Conservation (phyloP, 176 grass and related monocot species). For the Bromus sterilis region DNA sequence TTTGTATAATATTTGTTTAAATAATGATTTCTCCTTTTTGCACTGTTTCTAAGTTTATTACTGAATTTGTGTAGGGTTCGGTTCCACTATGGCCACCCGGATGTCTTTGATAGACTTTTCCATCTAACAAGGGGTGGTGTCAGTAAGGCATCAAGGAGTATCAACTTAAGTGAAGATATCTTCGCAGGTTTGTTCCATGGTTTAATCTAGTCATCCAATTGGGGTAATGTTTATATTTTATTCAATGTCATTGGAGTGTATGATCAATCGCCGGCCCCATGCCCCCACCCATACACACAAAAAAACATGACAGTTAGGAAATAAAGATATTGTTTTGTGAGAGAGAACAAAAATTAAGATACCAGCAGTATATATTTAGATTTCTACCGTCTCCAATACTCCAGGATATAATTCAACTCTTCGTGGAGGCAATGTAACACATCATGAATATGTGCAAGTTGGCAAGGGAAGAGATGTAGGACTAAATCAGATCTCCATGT, state of each 20-base stretch:
- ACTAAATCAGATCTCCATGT: conserved; percentile 86
- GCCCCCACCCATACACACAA: no score
- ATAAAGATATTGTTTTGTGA: not conserved
- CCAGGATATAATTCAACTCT: conserved; percentile 88
- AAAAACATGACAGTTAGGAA: no score
- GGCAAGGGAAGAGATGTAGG: conserved; percentile 94
- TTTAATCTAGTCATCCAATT: not conserved
- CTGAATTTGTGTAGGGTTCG: conserved; percentile 56
- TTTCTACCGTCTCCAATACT: conserved; percentile 6
- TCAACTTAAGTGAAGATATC: conserved; percentile 95
- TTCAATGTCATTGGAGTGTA: not conserved
- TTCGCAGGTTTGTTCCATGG: conserved; percentile 57
- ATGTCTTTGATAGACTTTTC: conserved; percentile 95
- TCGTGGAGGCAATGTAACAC: conserved; percentile 84
- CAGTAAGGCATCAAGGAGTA: conserved; percentile 92
- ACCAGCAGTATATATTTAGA: not conserved
- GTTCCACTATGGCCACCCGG: conserved; percentile 97
- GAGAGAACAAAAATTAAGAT: not conserved
- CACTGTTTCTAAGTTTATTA: conserved; percentile 17
- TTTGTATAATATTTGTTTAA: no score
- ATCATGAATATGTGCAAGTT: conserved; percentile 95
- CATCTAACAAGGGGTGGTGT: conserved; percentile 91
- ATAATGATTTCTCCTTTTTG: not conserved
- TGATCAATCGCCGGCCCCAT: no score
- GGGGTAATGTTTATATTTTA: not conserved